Conservation (phyloP, 495 filamentous ascomycete genomes). For the Zalerion maritima region DNA sequence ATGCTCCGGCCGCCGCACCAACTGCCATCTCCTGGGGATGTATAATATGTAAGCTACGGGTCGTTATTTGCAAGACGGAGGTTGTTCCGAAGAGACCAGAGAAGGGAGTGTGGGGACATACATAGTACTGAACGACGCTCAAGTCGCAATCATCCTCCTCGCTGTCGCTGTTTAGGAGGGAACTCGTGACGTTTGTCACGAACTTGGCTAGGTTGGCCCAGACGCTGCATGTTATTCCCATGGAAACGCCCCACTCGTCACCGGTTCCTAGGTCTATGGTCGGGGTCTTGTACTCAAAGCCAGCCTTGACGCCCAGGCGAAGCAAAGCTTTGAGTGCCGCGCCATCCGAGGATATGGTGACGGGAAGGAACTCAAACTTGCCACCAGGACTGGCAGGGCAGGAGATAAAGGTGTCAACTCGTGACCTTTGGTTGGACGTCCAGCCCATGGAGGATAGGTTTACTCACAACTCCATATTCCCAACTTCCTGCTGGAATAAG, state of each 20-base stretch:
- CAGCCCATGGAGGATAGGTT: neutral
- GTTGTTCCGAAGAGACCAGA: too few relatives aligned
- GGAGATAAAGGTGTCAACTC: slow-evolving; percentile 1
- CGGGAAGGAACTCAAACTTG: slow-evolving; percentile 42
- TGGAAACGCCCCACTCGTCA: slow-evolving; percentile 10
- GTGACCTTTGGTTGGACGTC: neutral
- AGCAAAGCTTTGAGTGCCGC: slow-evolving; percentile 30
- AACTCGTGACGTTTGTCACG: slow-evolving; percentile 29
- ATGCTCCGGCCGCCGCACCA: slow-evolving; percentile 37
- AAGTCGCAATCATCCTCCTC: slow-evolving; percentile 27
- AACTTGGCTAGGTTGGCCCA: slow-evolving; percentile 40
- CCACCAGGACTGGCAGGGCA: slow-evolving; percentile 27
- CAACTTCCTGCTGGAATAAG: slow-evolving; percentile 30
- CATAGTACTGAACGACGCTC: slow-evolving; percentile 30
- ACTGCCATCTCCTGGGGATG: slow-evolving; percentile 32
- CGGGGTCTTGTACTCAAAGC: slow-evolving; percentile 19
- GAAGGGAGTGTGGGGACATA: too few relatives aligned
- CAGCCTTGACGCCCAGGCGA: slow-evolving; percentile 28
- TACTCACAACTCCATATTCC: slow-evolving; percentile 30
- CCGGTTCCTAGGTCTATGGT: slow-evolving; percentile 3
- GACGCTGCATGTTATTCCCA: slow-evolving; percentile 31
- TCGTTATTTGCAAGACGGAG: too few relatives aligned
- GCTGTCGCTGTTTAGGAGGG: slow-evolving; percentile 5
- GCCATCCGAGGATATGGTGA: slow-evolving; percentile 26
- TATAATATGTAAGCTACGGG: too few relatives aligned